Percentiles rank a stretch among this genome's conserved stretches.
Evolutionary conservation across 345 rosid genomes (phyloP).

Genomic region (Erysimum cheiranthoides): DNA sequence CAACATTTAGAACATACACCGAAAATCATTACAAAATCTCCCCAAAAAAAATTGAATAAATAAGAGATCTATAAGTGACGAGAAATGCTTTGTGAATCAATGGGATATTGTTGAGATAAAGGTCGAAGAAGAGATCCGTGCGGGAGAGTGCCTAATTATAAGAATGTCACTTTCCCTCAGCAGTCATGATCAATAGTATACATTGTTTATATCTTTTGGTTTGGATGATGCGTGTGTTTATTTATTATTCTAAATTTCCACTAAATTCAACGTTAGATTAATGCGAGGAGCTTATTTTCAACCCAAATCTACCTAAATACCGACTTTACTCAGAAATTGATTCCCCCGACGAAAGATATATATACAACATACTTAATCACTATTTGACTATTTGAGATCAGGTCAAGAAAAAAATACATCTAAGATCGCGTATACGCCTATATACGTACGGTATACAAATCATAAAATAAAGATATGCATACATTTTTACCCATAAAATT

Average conservation of each 20-base stretch:
- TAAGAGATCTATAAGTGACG: neutral
- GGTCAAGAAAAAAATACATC: neutral
- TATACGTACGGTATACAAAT: neutral
- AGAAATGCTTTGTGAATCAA: neutral
- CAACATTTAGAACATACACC: neutral
- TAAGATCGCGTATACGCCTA: neutral
- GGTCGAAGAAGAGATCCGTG: conserved; percentile 24
- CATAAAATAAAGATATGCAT: neutral
- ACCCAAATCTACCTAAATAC: conserved; percentile 31
- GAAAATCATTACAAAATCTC: neutral
- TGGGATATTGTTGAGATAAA: neutral
- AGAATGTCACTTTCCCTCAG: conserved; percentile 23
- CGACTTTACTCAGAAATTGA: conserved; percentile 26
- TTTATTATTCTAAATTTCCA: neutral
- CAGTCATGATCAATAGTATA: neutral
- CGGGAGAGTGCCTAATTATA: conserved; percentile 27
- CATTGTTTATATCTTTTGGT: neutral
- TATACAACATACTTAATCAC: neutral
- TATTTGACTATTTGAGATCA: neutral
- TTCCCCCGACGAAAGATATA: neutral
- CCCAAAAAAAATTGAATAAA: neutral
- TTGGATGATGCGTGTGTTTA: conserved; percentile 8
- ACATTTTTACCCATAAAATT: neutral
- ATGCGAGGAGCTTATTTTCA: conserved; percentile 17
- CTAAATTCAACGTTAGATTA: conserved; percentile 9